phyloP scores from a whole-genome alignment of 2,329 filamentous ascomycete genomes.

The Triangularia verruculosa region DNA sequence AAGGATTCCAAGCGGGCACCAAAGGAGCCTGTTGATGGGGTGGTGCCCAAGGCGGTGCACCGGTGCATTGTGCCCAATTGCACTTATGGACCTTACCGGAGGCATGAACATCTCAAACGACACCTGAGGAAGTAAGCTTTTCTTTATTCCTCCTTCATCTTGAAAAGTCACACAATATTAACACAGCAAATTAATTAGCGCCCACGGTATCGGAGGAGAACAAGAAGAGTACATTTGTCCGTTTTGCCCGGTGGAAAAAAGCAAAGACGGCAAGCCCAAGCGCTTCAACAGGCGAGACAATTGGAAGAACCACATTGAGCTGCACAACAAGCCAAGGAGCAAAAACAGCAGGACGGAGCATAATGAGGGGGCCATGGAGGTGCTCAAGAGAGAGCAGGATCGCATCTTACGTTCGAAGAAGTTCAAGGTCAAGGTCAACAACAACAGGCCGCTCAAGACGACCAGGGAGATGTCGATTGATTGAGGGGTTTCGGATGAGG shows the following conservation, averaged over 20 bases:
- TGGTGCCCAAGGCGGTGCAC: conserved; percentile 24
- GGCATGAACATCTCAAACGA: conserved; percentile 55
- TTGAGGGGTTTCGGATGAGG: neutral
- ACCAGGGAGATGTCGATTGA: neutral
- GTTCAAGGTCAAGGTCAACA: neutral
- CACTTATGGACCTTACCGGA: conserved; percentile 34
- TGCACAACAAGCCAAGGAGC: conserved; percentile 34
- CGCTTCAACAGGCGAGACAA: conserved; percentile 41
- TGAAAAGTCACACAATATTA: neutral
- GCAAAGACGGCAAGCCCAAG: conserved; percentile 25
- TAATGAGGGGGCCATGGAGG: conserved; percentile 28
- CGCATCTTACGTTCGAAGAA: neutral
- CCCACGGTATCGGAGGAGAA: neutral
- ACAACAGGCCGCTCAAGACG: neutral
- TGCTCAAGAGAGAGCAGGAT: conserved; percentile 19
- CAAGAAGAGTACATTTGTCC: conserved; percentile 20
- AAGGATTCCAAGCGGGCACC: neutral
- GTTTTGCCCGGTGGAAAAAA: conserved; percentile 41
- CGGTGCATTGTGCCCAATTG: conserved; percentile 47
- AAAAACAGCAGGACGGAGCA: conserved; percentile 34
- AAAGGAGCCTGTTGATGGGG: neutral
- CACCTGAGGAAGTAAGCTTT: conserved; percentile 50
- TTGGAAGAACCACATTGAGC: conserved; percentile 37
- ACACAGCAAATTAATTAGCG: neutral
- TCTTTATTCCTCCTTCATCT: neutral